A percentile compares a stretch with the other conserved stretches of the same genome.
Conservation (phyloP, 345 rosid species). For the Rhizophora apiculata region DNA sequence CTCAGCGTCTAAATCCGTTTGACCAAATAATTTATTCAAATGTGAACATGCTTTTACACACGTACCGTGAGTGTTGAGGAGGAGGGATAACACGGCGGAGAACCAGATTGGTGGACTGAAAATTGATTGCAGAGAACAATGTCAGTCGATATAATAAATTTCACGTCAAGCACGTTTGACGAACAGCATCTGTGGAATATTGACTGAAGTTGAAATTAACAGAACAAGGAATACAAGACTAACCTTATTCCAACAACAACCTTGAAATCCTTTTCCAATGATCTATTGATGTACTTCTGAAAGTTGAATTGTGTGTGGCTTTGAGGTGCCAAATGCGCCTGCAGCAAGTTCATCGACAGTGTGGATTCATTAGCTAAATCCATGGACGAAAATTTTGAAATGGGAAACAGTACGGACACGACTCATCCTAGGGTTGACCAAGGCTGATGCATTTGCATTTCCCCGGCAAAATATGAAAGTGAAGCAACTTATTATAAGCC, state of each 20-base stretch:
- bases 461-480: no score
- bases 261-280: slow-evolving; percentile 44
- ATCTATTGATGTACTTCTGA: slow-evolving; percentile 40
- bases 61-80: slow-evolving; percentile 38
- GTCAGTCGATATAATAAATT: not conserved
- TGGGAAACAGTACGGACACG: no score
- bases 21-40: no score
- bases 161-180: no score
- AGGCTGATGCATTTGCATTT: no score
- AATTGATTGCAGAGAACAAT: not conserved
- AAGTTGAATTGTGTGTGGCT: slow-evolving; percentile 35
- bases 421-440: no score
- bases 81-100: slow-evolving; percentile 32
- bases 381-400: no score
- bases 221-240: not conserved
- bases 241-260: slow-evolving; percentile 25
- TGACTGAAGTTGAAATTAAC: not conserved
- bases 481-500: no score
- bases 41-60: not conserved
- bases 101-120: slow-evolving; percentile 40
- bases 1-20: no score
- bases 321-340: slow-evolving; percentile 36
- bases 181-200: not conserved
- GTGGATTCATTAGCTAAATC: no score
- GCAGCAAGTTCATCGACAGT: not conserved